Conservation (phyloP, 2,329 filamentous ascomycete species). For the Emmonsia crescens region DNA sequence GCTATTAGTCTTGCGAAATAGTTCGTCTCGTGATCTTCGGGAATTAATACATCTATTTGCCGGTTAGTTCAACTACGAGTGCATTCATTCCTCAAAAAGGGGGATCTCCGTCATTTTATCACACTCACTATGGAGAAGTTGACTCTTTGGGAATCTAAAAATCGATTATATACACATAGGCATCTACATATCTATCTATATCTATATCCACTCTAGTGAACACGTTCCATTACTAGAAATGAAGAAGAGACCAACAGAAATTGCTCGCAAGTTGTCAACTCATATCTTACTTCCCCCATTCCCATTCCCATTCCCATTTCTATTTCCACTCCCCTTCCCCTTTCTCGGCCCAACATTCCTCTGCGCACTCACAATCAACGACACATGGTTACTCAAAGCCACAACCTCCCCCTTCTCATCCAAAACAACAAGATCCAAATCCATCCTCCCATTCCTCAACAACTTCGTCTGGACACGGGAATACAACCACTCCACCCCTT, state of each 20-base stretch:
- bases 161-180: not conserved
- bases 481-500: slow-evolving; percentile 63
- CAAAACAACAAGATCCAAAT: slow-evolving; percentile 59
- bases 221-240: not conserved
- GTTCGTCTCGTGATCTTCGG: not conserved
- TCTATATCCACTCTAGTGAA: not conserved
- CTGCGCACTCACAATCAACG: slow-evolving; percentile 50
- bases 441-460: slow-evolving; percentile 61
- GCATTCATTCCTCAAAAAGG: not conserved
- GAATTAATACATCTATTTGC: not conserved
- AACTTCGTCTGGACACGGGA: slow-evolving; percentile 54
- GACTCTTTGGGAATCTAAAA: not conserved
- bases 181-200: not conserved
- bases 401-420: slow-evolving; percentile 56
- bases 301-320: slow-evolving; percentile 21
- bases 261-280: not conserved
- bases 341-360: slow-evolving; percentile 50
- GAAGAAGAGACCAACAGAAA: not conserved
- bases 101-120: not conserved
- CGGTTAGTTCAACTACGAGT: not conserved
- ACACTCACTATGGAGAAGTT: not conserved
- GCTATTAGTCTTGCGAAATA: not conserved
- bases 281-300: slow-evolving; percentile 10
- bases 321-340: slow-evolving; percentile 16
- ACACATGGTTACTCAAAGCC: slow-evolving; percentile 57